Evolutionary conservation across 176 grass and related monocot genomes (phyloP), one percentile per base, ranked within the genome.

Genomic region (Chrysopogon serrulatus): DNA sequence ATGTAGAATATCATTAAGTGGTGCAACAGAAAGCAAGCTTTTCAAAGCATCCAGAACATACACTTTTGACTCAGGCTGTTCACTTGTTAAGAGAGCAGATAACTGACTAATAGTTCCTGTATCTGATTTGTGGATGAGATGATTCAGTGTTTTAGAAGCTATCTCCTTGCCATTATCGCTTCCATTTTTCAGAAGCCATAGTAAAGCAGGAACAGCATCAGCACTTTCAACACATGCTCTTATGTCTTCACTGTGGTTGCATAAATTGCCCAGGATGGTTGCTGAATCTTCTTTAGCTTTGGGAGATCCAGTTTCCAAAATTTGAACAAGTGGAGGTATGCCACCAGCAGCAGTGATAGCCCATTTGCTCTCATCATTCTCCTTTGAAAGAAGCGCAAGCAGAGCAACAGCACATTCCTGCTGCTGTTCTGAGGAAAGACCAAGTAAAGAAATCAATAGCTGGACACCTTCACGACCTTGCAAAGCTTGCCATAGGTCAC

Each of bases 251-350:
- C 97, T 99, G 84, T 99, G 97, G 67, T 96, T 99, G 89, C 97
- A 99, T n/a, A 99, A 85, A 76, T 99, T 99, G 31, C 97, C 97
- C 84, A 99, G 84, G 86, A 99, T 99, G 73, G 64, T 96, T 78
- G 97, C 97, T 85, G 97, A 95, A 94, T 99, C 97, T 99, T 99
- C 97, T 91, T 96, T 99, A 81, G 97, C 93, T 92, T 99, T 99
- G 30, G 93, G 88, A 80, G 93, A 94, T 39, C 97, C 97, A 10
- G 91, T 99, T 94, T 99, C 97, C 80, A 99, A 83, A 74, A 99
- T 99, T 84, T 99, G 97, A 89, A 99, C 97, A 94, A 99, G 94
- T 89, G 97, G 97, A 79, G 93, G 97, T 89, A 99, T 99, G 68
- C 97, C 97, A 79, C 97, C 97, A 86, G 97, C 93, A 84, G 97